Base-by-base conservation (phyloP, 2,329 filamentous ascomycete genomes). In the Plenodomus lindquistii region DNA sequence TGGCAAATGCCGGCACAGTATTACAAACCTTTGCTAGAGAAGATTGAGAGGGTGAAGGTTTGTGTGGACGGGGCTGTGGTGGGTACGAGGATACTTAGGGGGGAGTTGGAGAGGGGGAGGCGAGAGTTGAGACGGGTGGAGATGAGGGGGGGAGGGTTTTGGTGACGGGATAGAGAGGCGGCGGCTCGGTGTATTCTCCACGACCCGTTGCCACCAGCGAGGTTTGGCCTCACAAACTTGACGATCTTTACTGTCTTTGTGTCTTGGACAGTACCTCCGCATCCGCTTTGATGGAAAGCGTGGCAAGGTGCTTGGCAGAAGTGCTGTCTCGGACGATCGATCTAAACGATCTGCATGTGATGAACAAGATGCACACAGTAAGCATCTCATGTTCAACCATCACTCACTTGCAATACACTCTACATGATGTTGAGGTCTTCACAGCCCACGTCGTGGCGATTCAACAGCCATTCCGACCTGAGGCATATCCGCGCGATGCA, bases 81-180 rank as follows among this genome's bases (percentile, higher is more conserved):
- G 45, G 46, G 64, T 27, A 55, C 60, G 11, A 55, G 69, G 40
- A 63, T 66, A 22, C 49, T 72, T 34, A 50, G 59, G 5, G 52
- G 57, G n/a, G 67, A 70, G 51, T 43, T 72, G 46, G 62, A 68
- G 46, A 59, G 68, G 44, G 69, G 69, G 38, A 54, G 64, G 47
- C 65, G 70, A 38, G 62, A 59, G 24, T 52, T 54, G 47, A 52
- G 68, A 40, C 60, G 55, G 5, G 44, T 59, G 24, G 66, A 44
- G 15, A 39, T 24, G 43, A 22, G 36, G 43, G 20, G 10, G n/a
- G 40, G 24, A n/a, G n/a, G n/a, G n/a, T n/a, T n/a, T 31, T 38
- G 35, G 27, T 10, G 20, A 21, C 19, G 40, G 35, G 35, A 16
- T 37, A 15, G 34, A n/a, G 34, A 15, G 34, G 34, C 7, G 34